Base-by-base conservation (phyloP, 164 flowering plant genomes). In the Vitis riparia region DNA sequence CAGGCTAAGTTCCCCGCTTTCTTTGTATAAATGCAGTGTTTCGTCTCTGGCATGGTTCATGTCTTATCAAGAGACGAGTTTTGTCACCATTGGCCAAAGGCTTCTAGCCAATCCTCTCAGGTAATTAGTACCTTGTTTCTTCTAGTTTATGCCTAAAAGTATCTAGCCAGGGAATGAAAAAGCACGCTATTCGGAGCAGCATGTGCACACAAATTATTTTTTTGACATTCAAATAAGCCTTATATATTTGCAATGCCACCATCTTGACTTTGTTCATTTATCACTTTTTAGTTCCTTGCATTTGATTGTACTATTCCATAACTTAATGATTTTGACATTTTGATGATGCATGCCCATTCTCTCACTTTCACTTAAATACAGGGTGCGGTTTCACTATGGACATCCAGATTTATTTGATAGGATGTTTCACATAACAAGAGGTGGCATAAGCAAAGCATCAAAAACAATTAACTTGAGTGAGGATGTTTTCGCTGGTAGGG, bases 11-110 rank as follows among this genome's bases (percentile, higher is more conserved):
- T 37, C 1, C 44, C 5, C 44, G 7, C 44, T 37, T 37, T 37
- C 6, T 37, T 37, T 37, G 6, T 0, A 37, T 37, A 37, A 37
- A 55, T 87, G 82, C 90, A 93, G 98, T 84, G 92, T 93, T 70
- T 91, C 98, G 63, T 87, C 98, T 47, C 76, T 93, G 75, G 95
- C 96, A 67, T 84, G 93, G 90, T 93, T 93, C 87, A 91, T 94
- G 98, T 91, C 98, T 59, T 89, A 91, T 77, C 98, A 94, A 68
- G 97, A 94, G 74, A 90, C 94, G 10, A 94, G 98, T 74, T 90
- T 91, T 81, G 98, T 88, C 78, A 94, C 97, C 63, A 94, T 94
- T 74, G 98, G 97, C 62, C 98, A 91, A 76, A 85, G 97, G 78
- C 81, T 94, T 77, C 81, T 91, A 60, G 91, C 97, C 44, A 87